Evolutionary conservation across 768 basidiomycete species (phyloP), one percentile per base, ranked within the genome.

Genomic region (Boletus vinaceobasis): DNA sequence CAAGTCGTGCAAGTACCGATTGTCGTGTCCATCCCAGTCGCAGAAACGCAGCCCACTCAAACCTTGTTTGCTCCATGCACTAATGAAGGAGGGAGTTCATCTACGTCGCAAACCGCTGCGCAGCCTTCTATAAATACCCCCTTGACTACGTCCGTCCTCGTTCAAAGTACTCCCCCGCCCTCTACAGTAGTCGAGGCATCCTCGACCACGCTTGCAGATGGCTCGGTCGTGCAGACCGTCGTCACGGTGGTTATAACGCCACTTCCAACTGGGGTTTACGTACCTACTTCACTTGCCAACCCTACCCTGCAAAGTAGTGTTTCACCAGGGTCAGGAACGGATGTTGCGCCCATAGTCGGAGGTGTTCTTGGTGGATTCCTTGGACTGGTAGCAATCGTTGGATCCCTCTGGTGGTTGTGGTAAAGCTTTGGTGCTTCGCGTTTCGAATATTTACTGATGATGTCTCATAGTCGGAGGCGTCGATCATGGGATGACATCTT

Each of bases 281-380:
- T 66, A 27, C 60, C 57, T 26, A 61, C 55, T 36, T 57, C 53
- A 19, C 17, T 58, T 27, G 33, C 52, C 43, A 55, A 42, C 46
- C 58, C 71, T 21, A 48, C 44, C 40, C 45, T 55, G 23, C 61
- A 64, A 56, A 59, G 42, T 19, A n/a, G 49, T 46, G n/a, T 31
- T 23, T 59, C 60, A 17, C 54, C 43, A 56, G 59, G 54, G 42
- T 61, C 62, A 39, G 57, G 72, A 5, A 60, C 67, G 8, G 60
- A 75, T 46, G 50, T 81, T 5, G 79, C 69, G 2, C 74, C 81
- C 11, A 79, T 83, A 55, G 68, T 83, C 17, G 83, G 82, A 14
- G 80, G 83, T 33, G 76, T 75, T 7, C 64, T 82, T 6, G 83
- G 81, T 15, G 83, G 83, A 11, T 77, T 83, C 62, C 69, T 83